Base-by-base conservation (phyloP, 2,329 filamentous ascomycete species). In the Ceratocystis cubensis region DNA sequence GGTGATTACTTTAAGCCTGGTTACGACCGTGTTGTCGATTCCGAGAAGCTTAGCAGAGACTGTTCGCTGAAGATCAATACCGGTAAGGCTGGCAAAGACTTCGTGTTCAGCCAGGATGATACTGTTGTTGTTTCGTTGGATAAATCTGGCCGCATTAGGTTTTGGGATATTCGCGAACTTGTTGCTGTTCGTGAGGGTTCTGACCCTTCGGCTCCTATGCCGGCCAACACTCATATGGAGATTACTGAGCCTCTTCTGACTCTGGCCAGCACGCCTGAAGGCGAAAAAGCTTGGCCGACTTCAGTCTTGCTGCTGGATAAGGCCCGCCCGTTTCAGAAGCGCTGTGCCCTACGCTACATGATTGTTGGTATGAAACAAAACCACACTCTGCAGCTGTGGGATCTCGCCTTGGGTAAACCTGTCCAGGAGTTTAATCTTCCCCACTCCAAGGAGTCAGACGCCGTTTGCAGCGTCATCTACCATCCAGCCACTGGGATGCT, bases 351-450 rank as follows among this genome's bases (percentile, higher is more conserved):
- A 69, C 86, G 94, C 69, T 99, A 99, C 78, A 88, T 99, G 79
- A 87, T 99, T 74, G 90, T 99, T 69, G 94, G 94, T 72, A 91
- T 97, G 84, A 96, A 97, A 79, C 94, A 99, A 76, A 99, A 99
- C 76, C 94, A 99, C 78, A 95, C 93, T 66, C 84, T 99, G 69
- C 95, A 99, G 80, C 84, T 99, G 57, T 99, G 94, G 95, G 94
- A 99, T 79, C 86, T 99, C 73, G 91, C 89, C 53, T 86, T 99
- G 44, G 89, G 88, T 71, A 96, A 96, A 77, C 90, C 92, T 37
- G 94, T 99, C 46, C 93, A 99, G 75, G 94, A 99, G 78, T 87
- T 99, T 75, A 94, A 96, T 75, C 85, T 99, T 66, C 94, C 94
- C 0, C 93, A 99, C 74, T 89, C 89, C 77, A 96, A 94, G 73